A percentile compares a stretch with the other conserved stretches of the same genome.
phyloP scores from a whole-genome alignment of 306 rosid species.

The Abrus pulchellus region DNA sequence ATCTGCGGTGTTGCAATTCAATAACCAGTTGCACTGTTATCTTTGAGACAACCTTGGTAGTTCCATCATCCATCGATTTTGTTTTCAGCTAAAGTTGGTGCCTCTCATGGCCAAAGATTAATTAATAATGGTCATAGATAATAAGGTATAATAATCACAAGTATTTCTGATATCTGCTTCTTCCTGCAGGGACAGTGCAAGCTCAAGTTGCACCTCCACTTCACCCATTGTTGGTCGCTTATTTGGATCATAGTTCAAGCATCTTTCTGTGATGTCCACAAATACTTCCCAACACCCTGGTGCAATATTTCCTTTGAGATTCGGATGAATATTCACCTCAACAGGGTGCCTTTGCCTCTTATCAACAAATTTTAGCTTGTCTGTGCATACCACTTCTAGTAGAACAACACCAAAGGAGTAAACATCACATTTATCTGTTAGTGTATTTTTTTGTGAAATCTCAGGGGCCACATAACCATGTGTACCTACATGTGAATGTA shows the following conservation, averaged over 20 bases:
- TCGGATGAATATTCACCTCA: slow-evolving; percentile 25
- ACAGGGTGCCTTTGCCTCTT: neutral
- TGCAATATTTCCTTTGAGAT: slow-evolving; percentile 45
- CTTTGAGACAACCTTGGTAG: too few species aligned
- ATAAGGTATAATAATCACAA: neutral
- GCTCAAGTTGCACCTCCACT: slow-evolving; percentile 51
- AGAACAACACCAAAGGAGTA: neutral
- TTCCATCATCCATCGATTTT: too few species aligned
- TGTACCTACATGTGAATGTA: neutral
- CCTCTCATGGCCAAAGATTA: too few species aligned
- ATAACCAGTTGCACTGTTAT: too few species aligned
- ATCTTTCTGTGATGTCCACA: slow-evolving; percentile 26
- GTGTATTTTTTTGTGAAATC: rapidly evolving
- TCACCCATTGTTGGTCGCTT: slow-evolving; percentile 54
- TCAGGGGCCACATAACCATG: neutral
- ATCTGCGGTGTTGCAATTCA: too few species aligned
- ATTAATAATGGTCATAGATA: neutral
- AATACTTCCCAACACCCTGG: slow-evolving; percentile 41
- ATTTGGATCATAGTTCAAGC: neutral
- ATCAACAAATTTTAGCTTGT: too few species aligned
- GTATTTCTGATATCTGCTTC: slow-evolving; percentile 28
- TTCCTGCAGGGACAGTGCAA: slow-evolving; percentile 43
- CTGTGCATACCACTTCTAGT: too few species aligned
- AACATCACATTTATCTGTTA: slow-evolving; percentile 10
- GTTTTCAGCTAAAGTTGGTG: too few species aligned